These are phyloP conservation scores for Exobasidium rhododendri DNA, from an alignment of 1,284 basidiomycete species.

Conservation along the genomic window DNA sequence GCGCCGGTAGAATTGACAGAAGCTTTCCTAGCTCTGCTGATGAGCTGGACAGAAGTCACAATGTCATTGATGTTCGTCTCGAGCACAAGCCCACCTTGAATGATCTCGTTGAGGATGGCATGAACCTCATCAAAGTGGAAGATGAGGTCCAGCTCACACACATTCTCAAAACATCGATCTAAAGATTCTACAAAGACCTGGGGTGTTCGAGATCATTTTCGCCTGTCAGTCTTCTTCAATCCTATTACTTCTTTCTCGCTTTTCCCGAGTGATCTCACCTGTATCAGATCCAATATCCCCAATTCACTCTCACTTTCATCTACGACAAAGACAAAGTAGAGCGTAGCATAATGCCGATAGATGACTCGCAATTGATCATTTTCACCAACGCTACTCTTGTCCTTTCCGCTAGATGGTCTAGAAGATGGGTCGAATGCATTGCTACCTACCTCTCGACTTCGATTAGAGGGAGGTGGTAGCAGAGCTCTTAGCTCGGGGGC, in stretches of 20 bases:
- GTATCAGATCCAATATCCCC: constrained; percentile 92
- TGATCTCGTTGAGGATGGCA: constrained; percentile 87
- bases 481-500: constrained; percentile 48
- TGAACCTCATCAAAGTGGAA: constrained; percentile 99
- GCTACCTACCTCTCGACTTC: background rate
- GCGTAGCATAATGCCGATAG: constrained; percentile 73
- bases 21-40: constrained; percentile 17
- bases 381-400: background rate
- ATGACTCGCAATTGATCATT: constrained; percentile 49
- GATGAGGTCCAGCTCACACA: constrained; percentile 96
- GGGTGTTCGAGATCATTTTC: constrained; percentile 57
- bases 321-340: constrained; percentile 96
- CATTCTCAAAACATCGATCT: constrained; percentile 94
- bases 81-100: constrained; percentile 94
- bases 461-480: constrained; percentile 26
- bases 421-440: background rate
- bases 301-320: constrained; percentile 92
- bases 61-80: constrained; percentile 96
- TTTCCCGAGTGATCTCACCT: constrained; percentile 56
- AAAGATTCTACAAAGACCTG: constrained; percentile 90
- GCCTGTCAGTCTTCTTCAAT: background rate
- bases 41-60: constrained; percentile 66
- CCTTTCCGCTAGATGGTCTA: background rate
- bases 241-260: background rate
- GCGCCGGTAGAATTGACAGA: background rate